Evolutionary conservation across 371 early-diverging fungal genomes (phyloP).

Genomic region (Gilbertella persicaria): DNA sequence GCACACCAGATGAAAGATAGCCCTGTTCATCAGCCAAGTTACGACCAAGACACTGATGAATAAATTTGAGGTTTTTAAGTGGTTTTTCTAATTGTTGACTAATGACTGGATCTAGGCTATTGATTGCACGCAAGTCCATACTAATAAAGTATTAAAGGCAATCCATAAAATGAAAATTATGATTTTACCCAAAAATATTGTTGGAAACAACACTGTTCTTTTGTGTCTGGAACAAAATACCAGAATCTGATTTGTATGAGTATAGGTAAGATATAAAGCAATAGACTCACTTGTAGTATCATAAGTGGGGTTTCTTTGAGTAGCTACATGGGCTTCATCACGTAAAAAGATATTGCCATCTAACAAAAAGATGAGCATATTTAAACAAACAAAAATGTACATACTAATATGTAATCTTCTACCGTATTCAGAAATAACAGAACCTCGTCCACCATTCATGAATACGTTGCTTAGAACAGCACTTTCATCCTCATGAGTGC

Average conservation of each 20-base stretch:
- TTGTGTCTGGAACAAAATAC: constrained; percentile 37
- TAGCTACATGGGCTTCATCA: constrained; percentile 31
- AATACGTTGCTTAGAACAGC: constrained; percentile 40
- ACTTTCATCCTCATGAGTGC: constrained; percentile 32
- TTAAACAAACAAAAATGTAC: neutral
- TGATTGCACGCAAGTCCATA: constrained; percentile 40
- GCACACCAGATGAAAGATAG: constrained; percentile 43
- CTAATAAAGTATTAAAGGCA: constrained; percentile 7
- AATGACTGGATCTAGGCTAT: constrained; percentile 23
- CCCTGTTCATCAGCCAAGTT: constrained; percentile 35
- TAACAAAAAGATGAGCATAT: constrained; percentile 6
- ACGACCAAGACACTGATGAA: constrained; percentile 25
- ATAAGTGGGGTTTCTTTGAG: constrained; percentile 22
- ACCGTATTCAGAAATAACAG: constrained; percentile 31
- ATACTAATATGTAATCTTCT: constrained; percentile 37
- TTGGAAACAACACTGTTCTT: constrained; percentile 41
- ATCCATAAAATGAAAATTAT: neutral
- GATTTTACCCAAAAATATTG: constrained; percentile 45
- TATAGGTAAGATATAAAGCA: neutral
- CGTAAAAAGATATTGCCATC: constrained; percentile 49
- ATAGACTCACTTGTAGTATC: constrained; percentile 34
- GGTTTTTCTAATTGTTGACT: constrained; percentile 21
- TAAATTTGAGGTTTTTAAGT: constrained; percentile 22
- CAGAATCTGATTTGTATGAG: constrained; percentile 22
- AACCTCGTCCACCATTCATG: constrained; percentile 38